phyloP scores from a whole-genome alignment of 2,329 filamentous ascomycete species.

The Rutstroemia sydowiana region DNA sequence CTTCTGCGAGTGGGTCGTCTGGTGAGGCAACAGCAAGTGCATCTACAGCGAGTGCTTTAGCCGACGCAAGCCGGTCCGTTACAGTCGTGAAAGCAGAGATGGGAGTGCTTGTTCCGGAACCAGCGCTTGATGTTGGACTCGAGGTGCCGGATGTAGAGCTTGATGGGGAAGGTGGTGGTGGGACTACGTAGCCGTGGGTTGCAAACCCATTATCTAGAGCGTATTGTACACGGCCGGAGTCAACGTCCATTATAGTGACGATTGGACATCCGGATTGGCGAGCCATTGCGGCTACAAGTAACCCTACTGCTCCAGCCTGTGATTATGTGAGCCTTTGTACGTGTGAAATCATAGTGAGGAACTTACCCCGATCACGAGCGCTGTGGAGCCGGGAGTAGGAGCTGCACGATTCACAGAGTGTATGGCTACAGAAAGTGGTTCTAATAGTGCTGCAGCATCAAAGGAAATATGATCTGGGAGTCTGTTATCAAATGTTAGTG shows the following conservation, averaged over 20 bases:
- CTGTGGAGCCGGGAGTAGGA: conserved; percentile 45
- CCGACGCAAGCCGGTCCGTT: conserved; percentile 42
- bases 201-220: conserved; percentile 52
- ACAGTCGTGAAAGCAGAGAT: conserved; percentile 34
- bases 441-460: conserved; percentile 52
- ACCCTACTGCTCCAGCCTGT: conserved; percentile 49
- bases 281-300: conserved; percentile 57
- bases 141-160: conserved; percentile 42
- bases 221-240: conserved; percentile 52
- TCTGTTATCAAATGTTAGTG: conserved; percentile 29
- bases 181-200: conserved; percentile 50
- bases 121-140: conserved; percentile 33
- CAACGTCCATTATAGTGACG: conserved; percentile 55
- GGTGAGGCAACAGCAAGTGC: conserved; percentile 35
- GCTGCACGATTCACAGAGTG: conserved; percentile 52
- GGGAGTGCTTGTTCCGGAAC: conserved; percentile 30
- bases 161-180: conserved; percentile 36
- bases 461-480: conserved; percentile 53
- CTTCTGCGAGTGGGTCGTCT: conserved; percentile 29
- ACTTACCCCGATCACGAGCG: conserved; percentile 51
- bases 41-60: conserved; percentile 42
- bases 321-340: not conserved
- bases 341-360: not conserved
- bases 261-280: conserved; percentile 50
- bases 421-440: conserved; percentile 55